Evolutionary conservation across 2,329 filamentous ascomycete genomes (phyloP).

Genomic region (Bimuria novae-zelandiae): DNA sequence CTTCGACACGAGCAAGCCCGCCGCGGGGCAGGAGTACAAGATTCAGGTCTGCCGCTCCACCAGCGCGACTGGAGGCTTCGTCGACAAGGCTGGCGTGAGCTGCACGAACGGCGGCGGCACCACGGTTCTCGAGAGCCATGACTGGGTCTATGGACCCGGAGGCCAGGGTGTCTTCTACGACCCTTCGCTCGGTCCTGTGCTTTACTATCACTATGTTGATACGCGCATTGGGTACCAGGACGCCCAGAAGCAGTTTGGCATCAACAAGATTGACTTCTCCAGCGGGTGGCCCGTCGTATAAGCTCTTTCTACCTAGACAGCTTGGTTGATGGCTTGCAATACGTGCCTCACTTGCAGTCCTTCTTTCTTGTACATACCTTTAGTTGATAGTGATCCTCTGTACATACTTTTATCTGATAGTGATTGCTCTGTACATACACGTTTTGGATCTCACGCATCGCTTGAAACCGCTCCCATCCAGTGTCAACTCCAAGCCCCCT

Average conservation of each 20-base stretch:
- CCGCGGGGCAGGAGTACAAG: constrained; percentile 66
- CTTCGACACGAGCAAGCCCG: constrained; percentile 58
- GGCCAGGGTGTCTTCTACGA: constrained; percentile 66
- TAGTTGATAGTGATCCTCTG: too few relatives aligned
- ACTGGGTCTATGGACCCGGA: constrained; percentile 66
- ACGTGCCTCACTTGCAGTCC: too few relatives aligned
- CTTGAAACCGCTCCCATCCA: too few relatives aligned
- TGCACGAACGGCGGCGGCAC: constrained; percentile 65
- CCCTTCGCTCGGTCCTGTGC: constrained; percentile 54
- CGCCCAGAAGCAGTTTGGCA: constrained; percentile 57
- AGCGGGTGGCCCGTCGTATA: constrained; percentile 55
- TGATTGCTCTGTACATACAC: background rate
- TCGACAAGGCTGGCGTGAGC: constrained; percentile 58
- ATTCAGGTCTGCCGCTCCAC: constrained; percentile 67
- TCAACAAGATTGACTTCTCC: constrained; percentile 57
- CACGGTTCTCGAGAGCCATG: constrained; percentile 64
- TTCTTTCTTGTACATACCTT: background rate
- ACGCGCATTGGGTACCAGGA: constrained; percentile 59
- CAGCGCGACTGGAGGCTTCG: constrained; percentile 58
- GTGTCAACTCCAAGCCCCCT: too few relatives aligned
- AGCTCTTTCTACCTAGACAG: background rate
- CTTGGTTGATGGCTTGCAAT: too few relatives aligned
- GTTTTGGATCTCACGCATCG: too few relatives aligned
- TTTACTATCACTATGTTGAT: constrained; percentile 68
- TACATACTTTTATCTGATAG: background rate